Percentiles rank a stretch among this genome's conserved stretches.
phyloP scores from a whole-genome alignment of 164 flowering plant genomes.

The Vitis cinerea region DNA sequence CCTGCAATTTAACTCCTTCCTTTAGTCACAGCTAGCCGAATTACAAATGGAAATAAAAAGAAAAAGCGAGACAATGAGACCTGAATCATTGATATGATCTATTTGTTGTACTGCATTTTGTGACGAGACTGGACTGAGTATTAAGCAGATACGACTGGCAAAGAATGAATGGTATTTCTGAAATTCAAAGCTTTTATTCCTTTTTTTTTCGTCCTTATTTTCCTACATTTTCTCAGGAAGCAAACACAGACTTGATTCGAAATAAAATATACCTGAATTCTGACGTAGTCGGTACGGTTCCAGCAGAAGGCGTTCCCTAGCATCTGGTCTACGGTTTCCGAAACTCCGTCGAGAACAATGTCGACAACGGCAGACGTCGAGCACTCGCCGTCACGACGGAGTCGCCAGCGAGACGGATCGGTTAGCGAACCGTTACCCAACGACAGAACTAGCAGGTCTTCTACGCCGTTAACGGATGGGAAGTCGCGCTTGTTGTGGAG shows the following conservation, averaged over 20 bases:
- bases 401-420: slow-evolving; percentile 8
- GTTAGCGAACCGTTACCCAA: slow-evolving; percentile 65
- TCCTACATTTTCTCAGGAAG: slow-evolving; percentile 11
- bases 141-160: no score
- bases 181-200: background rate
- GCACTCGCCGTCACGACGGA: slow-evolving; percentile 36
- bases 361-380: slow-evolving; percentile 53
- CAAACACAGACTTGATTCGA: background rate
- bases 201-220: background rate
- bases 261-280: slow-evolving; percentile 68
- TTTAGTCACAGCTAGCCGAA: background rate
- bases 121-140: no score
- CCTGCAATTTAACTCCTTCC: slow-evolving; percentile 37
- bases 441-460: slow-evolving; percentile 78
- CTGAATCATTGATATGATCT: no score
- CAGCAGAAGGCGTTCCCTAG: slow-evolving; percentile 89
- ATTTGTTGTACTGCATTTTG: no score
- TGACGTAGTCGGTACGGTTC: slow-evolving; percentile 75
- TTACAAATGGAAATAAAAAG: background rate
- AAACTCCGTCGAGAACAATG: slow-evolving; percentile 83
- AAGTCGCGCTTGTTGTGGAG: slow-evolving; percentile 85
- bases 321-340: slow-evolving; percentile 93
- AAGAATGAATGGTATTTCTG: background rate
- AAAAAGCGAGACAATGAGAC: no score
- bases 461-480: slow-evolving; percentile 75